Base-by-base conservation (phyloP, 1,284 basidiomycete species). In the Moesziomyces globuligerus region DNA sequence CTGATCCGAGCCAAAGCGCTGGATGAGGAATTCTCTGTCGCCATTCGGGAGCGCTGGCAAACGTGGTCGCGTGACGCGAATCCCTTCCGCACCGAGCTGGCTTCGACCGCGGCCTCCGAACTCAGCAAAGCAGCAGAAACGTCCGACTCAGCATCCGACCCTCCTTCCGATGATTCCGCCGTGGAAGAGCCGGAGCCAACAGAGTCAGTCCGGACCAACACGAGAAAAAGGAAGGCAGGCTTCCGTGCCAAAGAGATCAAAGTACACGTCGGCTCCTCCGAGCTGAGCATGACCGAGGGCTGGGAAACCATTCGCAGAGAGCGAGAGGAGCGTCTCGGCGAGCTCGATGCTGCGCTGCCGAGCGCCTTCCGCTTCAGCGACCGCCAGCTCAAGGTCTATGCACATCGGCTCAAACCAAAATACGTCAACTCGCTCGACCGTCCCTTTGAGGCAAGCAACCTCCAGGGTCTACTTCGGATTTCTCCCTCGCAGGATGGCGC, bases 21-120 rank as follows among this genome's bases (percentile, higher is more conserved):
- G 21, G 62, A 71, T 34, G 58, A 61, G 17, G 51, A 71, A 4
- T 71, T 66, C 32, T 71, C 68, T 2, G 55, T 58, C 17, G 68
- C 68, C 0, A 42, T 71, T 4, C 28, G 62, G 20, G 68, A 71
- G 21, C 53, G 68, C 26, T 71, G 68, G 68, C 68, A 71, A 54
- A 61, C 39, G 6, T 71, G 68, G 68, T 66, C 68, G 23, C 56
- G 68, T 11, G 49, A 48, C 7, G 48, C 68, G 1, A 61, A 57
- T 15, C 56, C 68, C 2, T 55, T 59, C n/a, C 60, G 61, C 32
- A 34, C 55, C 21, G 60, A 60, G 5, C 23, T 65, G 11, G 60
- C 60, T 25, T 59, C 67, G 9, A 50, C 55, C 6, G 67, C 66
- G 32, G 54, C 54, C 20, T 46, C 49, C 38, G 54, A 62, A 38